Evolutionary conservation across 2,329 filamentous ascomycete genomes (phyloP).

Genomic region (Colletotrichum sp.): DNA sequence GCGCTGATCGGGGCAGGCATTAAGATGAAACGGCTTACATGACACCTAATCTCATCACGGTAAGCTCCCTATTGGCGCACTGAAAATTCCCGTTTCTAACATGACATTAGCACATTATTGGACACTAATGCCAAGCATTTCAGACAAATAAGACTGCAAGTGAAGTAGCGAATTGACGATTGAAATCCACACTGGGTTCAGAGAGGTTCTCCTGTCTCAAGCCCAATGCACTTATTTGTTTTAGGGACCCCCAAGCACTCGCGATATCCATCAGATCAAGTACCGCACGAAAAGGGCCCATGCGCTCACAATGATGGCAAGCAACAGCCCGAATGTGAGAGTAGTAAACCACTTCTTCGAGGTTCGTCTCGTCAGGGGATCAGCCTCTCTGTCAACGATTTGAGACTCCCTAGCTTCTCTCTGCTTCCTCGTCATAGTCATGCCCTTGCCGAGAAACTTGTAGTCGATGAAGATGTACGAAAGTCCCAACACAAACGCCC

Average conservation of each 20-base stretch:
- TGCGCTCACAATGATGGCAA: conserved; percentile 21
- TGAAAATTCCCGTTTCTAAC: neutral
- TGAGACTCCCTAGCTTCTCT: conserved; percentile 20
- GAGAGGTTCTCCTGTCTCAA: neutral
- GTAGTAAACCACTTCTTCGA: conserved; percentile 14
- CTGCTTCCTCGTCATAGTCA: conserved; percentile 24
- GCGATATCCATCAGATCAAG: neutral
- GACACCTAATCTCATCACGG: neutral
- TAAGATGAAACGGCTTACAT: neutral
- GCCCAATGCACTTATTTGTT: neutral
- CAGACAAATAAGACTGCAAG: neutral
- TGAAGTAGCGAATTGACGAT: neutral
- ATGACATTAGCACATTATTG: neutral
- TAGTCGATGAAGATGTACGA: conserved; percentile 25
- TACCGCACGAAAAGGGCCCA: conserved; percentile 26
- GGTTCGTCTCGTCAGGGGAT: conserved; percentile 23
- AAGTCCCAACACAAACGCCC: conserved; percentile 21
- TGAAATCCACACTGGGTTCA: neutral
- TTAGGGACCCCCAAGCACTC: neutral
- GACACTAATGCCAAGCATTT: neutral
- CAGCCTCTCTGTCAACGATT: conserved; percentile 18
- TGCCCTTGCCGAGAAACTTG: conserved; percentile 22
- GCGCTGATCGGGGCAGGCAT: neutral
- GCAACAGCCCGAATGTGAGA: conserved; percentile 12
- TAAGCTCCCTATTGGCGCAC: neutral